phyloP scores from a whole-genome alignment of 371 early-diverging fungal species.

The Mucor indicus region DNA sequence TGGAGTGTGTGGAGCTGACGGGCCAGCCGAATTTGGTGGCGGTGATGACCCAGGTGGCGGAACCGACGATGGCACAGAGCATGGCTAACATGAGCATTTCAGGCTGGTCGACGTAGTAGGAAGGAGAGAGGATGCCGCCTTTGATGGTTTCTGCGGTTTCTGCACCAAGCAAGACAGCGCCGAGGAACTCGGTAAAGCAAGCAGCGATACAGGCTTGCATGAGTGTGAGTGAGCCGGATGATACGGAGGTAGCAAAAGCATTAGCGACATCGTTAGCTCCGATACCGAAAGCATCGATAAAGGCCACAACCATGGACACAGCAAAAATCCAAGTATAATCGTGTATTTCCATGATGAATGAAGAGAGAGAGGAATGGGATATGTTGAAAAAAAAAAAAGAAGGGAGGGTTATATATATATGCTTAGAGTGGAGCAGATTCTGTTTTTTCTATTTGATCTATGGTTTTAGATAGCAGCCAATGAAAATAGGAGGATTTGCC shows the following conservation, averaged over 20 bases:
- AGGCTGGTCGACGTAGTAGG: slow-evolving; percentile 53
- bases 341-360: slow-evolving; percentile 37
- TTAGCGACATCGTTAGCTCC: slow-evolving; percentile 94
- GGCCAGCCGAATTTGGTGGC: slow-evolving; percentile 64
- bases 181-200: slow-evolving; percentile 82
- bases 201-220: slow-evolving; percentile 76
- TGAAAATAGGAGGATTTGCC: no score
- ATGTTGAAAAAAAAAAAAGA: no score
- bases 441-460: no score
- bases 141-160: slow-evolving; percentile 75
- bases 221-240: slow-evolving; percentile 75
- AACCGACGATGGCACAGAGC: slow-evolving; percentile 78
- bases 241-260: slow-evolving; percentile 86
- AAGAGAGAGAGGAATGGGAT: no score
- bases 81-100: slow-evolving; percentile 81
- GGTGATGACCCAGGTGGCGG: slow-evolving; percentile 73
- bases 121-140: slow-evolving; percentile 62
- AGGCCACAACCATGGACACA: slow-evolving; percentile 64
- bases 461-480: no score
- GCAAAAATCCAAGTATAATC: slow-evolving; percentile 79
- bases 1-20: slow-evolving; percentile 60
- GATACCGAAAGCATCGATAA: slow-evolving; percentile 63
- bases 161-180: slow-evolving; percentile 81
- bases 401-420: no score
- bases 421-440: no score